Conservation (phyloP, 768 basidiomycete genomes). For the Clitopilus passeckerianus region DNA sequence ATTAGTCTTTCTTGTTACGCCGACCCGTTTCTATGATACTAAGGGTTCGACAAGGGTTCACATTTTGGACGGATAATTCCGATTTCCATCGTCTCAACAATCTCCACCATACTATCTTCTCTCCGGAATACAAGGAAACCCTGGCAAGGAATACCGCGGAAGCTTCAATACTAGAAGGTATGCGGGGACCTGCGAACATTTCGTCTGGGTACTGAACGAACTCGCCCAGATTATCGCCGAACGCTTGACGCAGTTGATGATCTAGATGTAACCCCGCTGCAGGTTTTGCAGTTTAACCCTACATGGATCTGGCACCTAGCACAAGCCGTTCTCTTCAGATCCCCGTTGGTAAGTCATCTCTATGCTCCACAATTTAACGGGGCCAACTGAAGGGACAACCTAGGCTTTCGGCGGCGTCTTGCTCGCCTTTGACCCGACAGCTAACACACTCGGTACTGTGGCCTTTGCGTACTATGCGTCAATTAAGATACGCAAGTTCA, state of each 20-base stretch:
- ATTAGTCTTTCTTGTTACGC: conserved; percentile 1
- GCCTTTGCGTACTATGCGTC: background rate
- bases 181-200: background rate
- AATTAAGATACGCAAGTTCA: background rate
- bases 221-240: conserved; percentile 20
- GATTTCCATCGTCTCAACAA: conserved; percentile 31
- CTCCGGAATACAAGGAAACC: conserved; percentile 24
- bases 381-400: background rate
- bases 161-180: conserved; percentile 25
- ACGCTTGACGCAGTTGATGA: background rate
- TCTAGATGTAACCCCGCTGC: background rate
- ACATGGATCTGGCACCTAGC: background rate
- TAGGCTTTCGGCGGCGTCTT: background rate
- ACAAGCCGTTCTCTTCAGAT: background rate
- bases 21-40: background rate
- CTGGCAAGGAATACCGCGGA: conserved; percentile 31
- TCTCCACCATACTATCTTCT: conserved; percentile 35
- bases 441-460: background rate
- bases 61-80: conserved; percentile 31
- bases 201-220: background rate
- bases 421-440: background rate
- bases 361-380: background rate
- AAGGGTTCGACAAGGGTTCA: conserved; percentile 24
- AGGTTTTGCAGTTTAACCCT: background rate
- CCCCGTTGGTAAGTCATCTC: background rate